A percentile compares a stretch with the other conserved stretches of the same genome.
Evolutionary conservation across 2,329 filamentous ascomycete species (phyloP).

Genomic region (Mycocentrospora acerina): DNA sequence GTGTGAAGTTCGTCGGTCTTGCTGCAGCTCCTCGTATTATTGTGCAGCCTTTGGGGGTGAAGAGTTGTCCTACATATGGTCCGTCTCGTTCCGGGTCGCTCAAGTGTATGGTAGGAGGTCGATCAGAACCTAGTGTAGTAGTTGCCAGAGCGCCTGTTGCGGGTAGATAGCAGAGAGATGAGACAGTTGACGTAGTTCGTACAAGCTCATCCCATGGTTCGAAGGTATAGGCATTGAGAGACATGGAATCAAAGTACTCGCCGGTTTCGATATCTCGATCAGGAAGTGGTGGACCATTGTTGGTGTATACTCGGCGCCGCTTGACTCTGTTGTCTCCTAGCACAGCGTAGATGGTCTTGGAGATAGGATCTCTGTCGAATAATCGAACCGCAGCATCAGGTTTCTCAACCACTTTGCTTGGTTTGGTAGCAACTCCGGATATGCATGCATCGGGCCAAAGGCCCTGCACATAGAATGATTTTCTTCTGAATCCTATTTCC

Average conservation of each 20-base stretch:
- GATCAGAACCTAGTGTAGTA: conserved; percentile 32
- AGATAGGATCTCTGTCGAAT: conserved; percentile 31
- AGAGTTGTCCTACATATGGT: conserved; percentile 29
- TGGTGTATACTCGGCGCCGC: conserved; percentile 9
- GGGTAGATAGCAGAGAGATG: conserved; percentile 32
- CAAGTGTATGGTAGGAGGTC: conserved; percentile 29
- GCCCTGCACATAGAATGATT: conserved; percentile 18
- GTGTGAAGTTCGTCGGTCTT: conserved; percentile 18
- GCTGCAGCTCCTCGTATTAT: conserved; percentile 33
- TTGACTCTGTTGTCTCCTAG: conserved; percentile 26
- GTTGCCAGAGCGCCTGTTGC: conserved; percentile 29
- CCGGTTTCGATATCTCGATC: conserved; percentile 4
- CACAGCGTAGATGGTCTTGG: conserved; percentile 25
- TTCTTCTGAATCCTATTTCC: conserved; percentile 28
- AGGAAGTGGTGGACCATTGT: conserved; percentile 3
- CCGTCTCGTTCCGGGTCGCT: conserved; percentile 27
- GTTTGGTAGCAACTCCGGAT: conserved; percentile 10
- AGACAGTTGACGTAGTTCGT: conserved; percentile 30
- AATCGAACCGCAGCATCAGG: conserved; percentile 14
- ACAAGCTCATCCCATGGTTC: conserved; percentile 24
- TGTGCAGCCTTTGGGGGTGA: conserved; percentile 24
- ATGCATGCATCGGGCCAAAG: conserved; percentile 32
- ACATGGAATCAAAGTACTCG: background rate
- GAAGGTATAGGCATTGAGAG: conserved; percentile 17
- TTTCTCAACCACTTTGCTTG: conserved; percentile 12